Percentiles rank a stretch among this genome's conserved stretches.
These are phyloP conservation scores for Pelargonium exstipulatum DNA, from an alignment of 441 rosid species.

Conservation along the genomic window DNA sequence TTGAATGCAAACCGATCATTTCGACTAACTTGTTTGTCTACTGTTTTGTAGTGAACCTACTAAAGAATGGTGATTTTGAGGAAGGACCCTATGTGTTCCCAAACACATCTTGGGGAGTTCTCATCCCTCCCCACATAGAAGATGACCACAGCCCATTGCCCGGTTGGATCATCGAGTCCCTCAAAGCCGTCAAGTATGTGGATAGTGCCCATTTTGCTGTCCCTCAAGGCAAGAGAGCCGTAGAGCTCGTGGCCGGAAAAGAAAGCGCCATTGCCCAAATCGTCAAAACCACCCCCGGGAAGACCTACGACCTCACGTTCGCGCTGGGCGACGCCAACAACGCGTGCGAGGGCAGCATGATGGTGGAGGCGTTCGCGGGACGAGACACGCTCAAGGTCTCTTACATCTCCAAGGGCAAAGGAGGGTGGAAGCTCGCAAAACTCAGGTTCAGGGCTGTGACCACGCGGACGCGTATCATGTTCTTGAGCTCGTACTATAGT, in stretches of 20 bases:
- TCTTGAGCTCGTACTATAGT: conserved; percentile 47
- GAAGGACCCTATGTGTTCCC: conserved; percentile 51
- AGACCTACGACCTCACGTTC: conserved; percentile 39
- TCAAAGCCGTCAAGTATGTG: conserved; percentile 50
- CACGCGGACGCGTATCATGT: conserved; percentile 41
- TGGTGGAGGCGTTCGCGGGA: conserved; percentile 49
- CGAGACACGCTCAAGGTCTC: conserved; percentile 29
- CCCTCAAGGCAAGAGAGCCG: conserved; percentile 37
- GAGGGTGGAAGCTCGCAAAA: conserved; percentile 34
- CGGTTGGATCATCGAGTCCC: conserved; percentile 59
- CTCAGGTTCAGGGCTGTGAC: conserved; percentile 35
- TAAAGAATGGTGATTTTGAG: conserved; percentile 54
- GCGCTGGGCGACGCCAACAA: conserved; percentile 49
- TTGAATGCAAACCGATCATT: too few species aligned
- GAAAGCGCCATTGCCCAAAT: conserved; percentile 59
- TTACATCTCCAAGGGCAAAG: conserved; percentile 33
- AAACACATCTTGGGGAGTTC: conserved; percentile 50
- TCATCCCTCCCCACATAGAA: conserved; percentile 39
- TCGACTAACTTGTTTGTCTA: too few species aligned
- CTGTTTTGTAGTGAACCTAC: conserved; percentile 32
- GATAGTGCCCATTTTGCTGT: conserved; percentile 46
- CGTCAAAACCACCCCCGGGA: conserved; percentile 35
- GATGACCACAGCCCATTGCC: conserved; percentile 48
- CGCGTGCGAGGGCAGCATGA: conserved; percentile 54
- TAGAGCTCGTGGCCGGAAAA: conserved; percentile 53